Evolutionary conservation across 352 stramenopile genomes (phyloP).

Genomic region (Phytopythium vexans): DNA sequence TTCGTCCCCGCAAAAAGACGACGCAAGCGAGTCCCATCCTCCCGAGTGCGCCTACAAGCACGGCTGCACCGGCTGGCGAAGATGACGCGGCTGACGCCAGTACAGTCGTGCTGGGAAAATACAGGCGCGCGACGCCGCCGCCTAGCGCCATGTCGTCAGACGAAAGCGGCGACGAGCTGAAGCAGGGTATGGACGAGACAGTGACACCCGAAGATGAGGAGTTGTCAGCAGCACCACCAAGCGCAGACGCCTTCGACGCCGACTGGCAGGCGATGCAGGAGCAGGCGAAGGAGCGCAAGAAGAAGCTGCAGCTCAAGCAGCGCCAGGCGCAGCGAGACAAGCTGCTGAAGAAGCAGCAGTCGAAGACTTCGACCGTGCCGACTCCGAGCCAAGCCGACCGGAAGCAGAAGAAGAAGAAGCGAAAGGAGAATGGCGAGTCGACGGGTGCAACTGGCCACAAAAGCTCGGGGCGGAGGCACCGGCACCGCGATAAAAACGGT

Average conservation of each 20-base stretch:
- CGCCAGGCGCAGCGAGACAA: constrained; percentile 78
- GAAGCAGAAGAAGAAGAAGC: constrained; percentile 51
- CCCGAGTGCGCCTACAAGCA: not conserved
- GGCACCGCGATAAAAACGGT: constrained; percentile 17
- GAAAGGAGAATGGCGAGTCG: constrained; percentile 11
- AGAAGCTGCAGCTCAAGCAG: constrained; percentile 67
- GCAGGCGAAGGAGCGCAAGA: constrained; percentile 70
- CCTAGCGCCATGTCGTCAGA: constrained; percentile 14
- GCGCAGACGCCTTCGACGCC: constrained; percentile 30
- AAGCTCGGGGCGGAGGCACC: constrained; percentile 30
- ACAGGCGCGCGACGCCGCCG: constrained; percentile 7
- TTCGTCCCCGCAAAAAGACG: constrained; percentile 29
- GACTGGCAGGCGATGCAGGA: constrained; percentile 75
- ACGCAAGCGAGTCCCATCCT: not conserved
- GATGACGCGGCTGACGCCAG: constrained; percentile 7
- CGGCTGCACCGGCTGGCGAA: constrained; percentile 10
- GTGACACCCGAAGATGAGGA: not conserved
- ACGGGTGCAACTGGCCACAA: constrained; percentile 29
- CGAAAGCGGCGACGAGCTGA: constrained; percentile 14
- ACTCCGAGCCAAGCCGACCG: constrained; percentile 3
- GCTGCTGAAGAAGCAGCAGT: constrained; percentile 56
- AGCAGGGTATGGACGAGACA: constrained; percentile 2
- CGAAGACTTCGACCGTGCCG: not conserved
- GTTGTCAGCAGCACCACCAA: not conserved
- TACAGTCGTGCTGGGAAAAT: constrained; percentile 19